These are phyloP conservation scores for Candida krabiensis DNA, from an alignment of 805 yeast genomes.

Conservation along the genomic window DNA sequence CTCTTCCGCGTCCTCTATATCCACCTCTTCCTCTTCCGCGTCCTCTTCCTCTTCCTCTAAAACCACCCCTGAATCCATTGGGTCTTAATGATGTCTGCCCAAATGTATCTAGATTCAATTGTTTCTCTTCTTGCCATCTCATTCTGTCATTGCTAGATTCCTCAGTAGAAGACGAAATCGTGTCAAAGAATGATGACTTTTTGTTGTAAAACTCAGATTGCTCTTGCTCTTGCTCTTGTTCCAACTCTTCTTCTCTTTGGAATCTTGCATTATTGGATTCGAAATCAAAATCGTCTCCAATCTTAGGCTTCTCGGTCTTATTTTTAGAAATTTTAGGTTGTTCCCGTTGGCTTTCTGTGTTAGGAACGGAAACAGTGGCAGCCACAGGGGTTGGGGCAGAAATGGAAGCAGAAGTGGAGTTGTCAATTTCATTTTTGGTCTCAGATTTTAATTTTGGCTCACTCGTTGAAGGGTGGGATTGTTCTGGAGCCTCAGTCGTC, in stretches of 20 bases:
- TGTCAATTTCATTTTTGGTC: slow-evolving; percentile 13
- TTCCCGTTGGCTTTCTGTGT: background rate
- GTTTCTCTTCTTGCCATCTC: slow-evolving; percentile 74
- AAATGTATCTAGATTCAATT: slow-evolving; percentile 77
- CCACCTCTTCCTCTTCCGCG: slow-evolving; percentile 34
- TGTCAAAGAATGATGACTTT: slow-evolving; percentile 85
- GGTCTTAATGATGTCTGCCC: slow-evolving; percentile 61
- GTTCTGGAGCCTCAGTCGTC: slow-evolving; percentile 7
- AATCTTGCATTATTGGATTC: slow-evolving; percentile 73
- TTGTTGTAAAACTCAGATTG: slow-evolving; percentile 62
- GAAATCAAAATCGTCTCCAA: slow-evolving; percentile 69
- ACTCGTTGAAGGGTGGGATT: slow-evolving; percentile 11
- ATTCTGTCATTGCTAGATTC: slow-evolving; percentile 40
- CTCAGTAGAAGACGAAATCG: slow-evolving; percentile 68
- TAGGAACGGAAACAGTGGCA: background rate
- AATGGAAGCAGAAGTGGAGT: background rate
- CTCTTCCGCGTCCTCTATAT: slow-evolving; percentile 18
- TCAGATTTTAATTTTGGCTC: slow-evolving; percentile 16
- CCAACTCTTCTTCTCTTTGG: slow-evolving; percentile 44
- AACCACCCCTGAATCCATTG: slow-evolving; percentile 47
- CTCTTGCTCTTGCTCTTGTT: slow-evolving; percentile 28
- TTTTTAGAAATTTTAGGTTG: slow-evolving; percentile 1
- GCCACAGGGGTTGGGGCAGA: slow-evolving; percentile 3
- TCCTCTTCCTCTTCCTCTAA: slow-evolving; percentile 49
- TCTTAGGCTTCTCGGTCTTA: slow-evolving; percentile 4